Percentiles rank a stretch among this genome's conserved stretches.
Conservation (phyloP, 2,329 filamentous ascomycete species). For the Lecanicillium sp. region DNA sequence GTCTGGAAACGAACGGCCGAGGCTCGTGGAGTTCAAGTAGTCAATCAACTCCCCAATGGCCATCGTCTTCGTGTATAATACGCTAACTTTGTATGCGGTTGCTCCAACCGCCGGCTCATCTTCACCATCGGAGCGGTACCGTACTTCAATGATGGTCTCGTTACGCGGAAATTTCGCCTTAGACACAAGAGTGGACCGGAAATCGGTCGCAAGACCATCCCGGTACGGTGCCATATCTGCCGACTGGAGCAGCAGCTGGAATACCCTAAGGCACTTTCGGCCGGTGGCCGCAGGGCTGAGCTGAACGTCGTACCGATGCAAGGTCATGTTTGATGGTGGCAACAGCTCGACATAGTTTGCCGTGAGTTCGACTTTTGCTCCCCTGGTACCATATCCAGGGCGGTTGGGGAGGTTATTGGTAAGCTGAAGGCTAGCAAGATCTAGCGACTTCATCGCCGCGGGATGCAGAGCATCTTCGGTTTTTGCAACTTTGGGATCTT, state of each 20-base stretch:
- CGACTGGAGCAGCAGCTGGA: slow-evolving; percentile 15
- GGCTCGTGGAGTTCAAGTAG: slow-evolving; percentile 18
- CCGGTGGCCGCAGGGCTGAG: not conserved
- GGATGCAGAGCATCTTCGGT: slow-evolving; percentile 1
- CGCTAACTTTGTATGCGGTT: slow-evolving; percentile 13
- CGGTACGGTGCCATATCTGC: slow-evolving; percentile 9
- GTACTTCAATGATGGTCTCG: slow-evolving; percentile 6
- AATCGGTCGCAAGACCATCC: slow-evolving; percentile 23
- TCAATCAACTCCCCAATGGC: slow-evolving; percentile 15
- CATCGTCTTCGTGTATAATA: slow-evolving; percentile 17
- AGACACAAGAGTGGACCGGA: slow-evolving; percentile 23
- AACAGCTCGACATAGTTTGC: slow-evolving; percentile 4
- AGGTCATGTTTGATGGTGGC: not conserved
- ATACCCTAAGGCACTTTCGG: not conserved
- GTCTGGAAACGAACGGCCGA: slow-evolving; percentile 12
- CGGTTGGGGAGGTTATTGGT: not conserved
- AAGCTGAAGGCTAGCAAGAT: not conserved
- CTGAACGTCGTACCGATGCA: slow-evolving; percentile 2
- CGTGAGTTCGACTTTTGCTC: slow-evolving; percentile 2
- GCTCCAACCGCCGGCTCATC: slow-evolving; percentile 15
- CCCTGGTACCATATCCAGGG: slow-evolving; percentile 3
- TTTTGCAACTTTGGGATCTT: slow-evolving; percentile 1
- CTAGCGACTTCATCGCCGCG: not conserved
- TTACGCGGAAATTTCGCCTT: slow-evolving; percentile 12
- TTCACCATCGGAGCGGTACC: slow-evolving; percentile 21